Percentiles rank a stretch among this genome's conserved stretches.
phyloP scores from a whole-genome alignment of 2,329 filamentous ascomycete genomes.

The Thermomyces lanuginosus region DNA sequence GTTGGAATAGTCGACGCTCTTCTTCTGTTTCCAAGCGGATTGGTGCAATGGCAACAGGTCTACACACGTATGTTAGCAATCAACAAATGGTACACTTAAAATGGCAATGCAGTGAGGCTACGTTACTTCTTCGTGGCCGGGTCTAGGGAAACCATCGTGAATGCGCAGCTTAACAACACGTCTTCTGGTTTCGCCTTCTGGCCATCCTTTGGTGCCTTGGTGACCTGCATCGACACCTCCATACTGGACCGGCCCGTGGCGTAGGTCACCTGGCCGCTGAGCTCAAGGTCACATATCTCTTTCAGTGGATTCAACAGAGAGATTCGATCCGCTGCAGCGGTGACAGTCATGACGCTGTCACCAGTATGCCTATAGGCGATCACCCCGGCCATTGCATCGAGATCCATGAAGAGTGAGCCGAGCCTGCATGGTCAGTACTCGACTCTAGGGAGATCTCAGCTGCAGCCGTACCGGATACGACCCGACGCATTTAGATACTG shows the following conservation, averaged over 20 bases:
- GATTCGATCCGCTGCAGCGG: conserved; percentile 47
- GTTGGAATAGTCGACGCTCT: conserved; percentile 45
- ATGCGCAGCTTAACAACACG: conserved; percentile 53
- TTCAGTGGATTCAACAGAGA: conserved; percentile 54
- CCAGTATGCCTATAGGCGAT: conserved; percentile 60
- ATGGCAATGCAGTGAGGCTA: conserved; percentile 2
- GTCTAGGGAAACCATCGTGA: conserved; percentile 63
- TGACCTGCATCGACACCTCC: conserved; percentile 58
- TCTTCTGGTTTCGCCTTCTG: conserved; percentile 41
- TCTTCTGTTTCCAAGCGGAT: conserved; percentile 46
- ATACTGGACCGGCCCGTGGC: conserved; percentile 57
- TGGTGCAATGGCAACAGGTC: conserved; percentile 45
- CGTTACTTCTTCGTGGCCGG: conserved; percentile 47
- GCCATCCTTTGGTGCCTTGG: conserved; percentile 46
- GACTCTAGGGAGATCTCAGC: conserved; percentile 3
- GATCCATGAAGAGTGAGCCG: conserved; percentile 62
- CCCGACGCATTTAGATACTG: conserved; percentile 63
- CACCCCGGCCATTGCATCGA: conserved; percentile 61
- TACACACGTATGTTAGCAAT: conserved; percentile 14
- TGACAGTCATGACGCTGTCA: conserved; percentile 46
- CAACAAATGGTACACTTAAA: neutral
- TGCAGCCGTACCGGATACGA: conserved; percentile 42
- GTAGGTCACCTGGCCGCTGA: conserved; percentile 53
- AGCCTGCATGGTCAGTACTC: conserved; percentile 31
- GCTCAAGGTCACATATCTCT: conserved; percentile 63